Conservation (phyloP, 805 yeast species). For the Metschnikowia gelsemii region DNA sequence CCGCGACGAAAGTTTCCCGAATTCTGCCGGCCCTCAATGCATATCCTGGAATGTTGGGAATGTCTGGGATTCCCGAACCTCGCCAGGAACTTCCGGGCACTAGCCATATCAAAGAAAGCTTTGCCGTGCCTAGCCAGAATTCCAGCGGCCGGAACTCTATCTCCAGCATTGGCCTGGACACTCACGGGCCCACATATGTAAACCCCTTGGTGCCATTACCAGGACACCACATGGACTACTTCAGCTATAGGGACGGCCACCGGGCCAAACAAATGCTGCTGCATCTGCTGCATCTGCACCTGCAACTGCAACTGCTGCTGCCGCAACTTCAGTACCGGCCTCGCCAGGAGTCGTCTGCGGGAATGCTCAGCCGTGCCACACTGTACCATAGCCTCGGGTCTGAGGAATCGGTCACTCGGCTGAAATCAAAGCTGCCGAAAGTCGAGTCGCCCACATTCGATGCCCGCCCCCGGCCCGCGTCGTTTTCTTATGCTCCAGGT, state of each 20-base stretch:
- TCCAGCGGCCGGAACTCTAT: constrained; percentile 8
- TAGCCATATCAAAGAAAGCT: not conserved
- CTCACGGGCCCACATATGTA: constrained; percentile 2
- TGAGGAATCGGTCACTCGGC: not conserved
- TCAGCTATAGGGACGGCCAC: constrained; percentile 12
- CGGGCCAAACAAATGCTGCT: constrained; percentile 5
- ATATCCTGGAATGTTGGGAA: constrained; percentile 3
- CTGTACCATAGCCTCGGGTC: constrained; percentile 11
- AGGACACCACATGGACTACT: constrained; percentile 10
- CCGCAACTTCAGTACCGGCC: constrained; percentile 12
- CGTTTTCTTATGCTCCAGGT: constrained; percentile 12
- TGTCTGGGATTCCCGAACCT: not conserved
- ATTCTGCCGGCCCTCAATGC: not conserved
- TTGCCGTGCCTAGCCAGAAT: constrained; percentile 2
- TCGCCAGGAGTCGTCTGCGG: constrained; percentile 5
- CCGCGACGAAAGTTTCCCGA: constrained; percentile 1
- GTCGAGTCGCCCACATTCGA: constrained; percentile 10
- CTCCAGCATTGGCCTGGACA: constrained; percentile 7
- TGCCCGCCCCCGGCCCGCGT: constrained; percentile 16
- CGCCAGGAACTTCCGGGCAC: not conserved
- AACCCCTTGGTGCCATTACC: not conserved
- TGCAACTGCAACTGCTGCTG: constrained; percentile 12
- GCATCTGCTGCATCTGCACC: constrained; percentile 12
- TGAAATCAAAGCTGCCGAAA: constrained; percentile 7
- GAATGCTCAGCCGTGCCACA: constrained; percentile 7